A percentile compares a stretch with the other conserved stretches of the same genome.
phyloP scores from a whole-genome alignment of 257 asterid genomes.

The Lithospermum erythrorhizon region DNA sequence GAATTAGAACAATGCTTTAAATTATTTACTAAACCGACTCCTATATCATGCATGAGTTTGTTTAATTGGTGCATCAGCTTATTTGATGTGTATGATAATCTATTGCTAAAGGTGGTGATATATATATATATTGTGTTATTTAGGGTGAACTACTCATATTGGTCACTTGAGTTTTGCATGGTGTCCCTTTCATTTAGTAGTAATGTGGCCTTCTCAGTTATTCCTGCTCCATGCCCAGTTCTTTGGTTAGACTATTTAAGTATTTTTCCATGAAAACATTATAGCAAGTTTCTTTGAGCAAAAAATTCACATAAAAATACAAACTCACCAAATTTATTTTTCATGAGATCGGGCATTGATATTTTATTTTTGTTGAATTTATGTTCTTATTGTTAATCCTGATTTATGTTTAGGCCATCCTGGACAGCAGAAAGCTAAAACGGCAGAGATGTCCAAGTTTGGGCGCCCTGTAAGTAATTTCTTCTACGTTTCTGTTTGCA shows the following conservation, averaged over 20 bases:
- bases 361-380: not conserved
- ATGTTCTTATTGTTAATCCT: conserved; percentile 1
- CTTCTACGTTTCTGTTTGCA: not conserved
- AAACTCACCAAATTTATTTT: not conserved
- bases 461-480: conserved; percentile 72
- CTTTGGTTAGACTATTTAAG: too few species aligned
- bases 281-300: too few species aligned
- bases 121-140: too few species aligned
- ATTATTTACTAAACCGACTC: not conserved
- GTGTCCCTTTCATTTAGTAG: too few species aligned
- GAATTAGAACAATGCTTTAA: not conserved
- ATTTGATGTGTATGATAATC: not conserved
- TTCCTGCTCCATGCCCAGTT: too few species aligned
- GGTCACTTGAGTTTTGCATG: not conserved
- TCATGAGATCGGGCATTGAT: not conserved
- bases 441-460: conserved; percentile 70
- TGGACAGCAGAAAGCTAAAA: conserved; percentile 67
- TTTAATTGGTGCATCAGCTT: not conserved
- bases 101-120: not conserved
- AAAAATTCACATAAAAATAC: too few species aligned
- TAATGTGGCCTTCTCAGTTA: too few species aligned
- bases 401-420: conserved; percentile 51
- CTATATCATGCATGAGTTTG: not conserved
- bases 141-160: not conserved
- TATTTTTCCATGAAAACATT: too few species aligned